A percentile compares a stretch with the other conserved stretches of the same genome.
Evolutionary conservation across 2,329 filamentous ascomycete genomes (phyloP).

Genomic region (Coleophoma cylindrospora): DNA sequence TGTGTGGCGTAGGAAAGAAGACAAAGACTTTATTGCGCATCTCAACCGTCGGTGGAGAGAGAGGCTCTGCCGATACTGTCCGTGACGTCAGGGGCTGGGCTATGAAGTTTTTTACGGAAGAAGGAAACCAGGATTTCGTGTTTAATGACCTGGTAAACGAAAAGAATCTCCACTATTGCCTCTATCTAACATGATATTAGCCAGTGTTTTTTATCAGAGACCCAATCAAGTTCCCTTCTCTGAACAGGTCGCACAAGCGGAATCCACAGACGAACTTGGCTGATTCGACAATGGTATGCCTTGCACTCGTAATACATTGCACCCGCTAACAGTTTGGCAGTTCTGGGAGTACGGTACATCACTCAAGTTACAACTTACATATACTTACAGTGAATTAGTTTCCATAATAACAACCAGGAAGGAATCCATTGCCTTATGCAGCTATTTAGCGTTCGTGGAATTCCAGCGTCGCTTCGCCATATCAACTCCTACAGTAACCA

Average conservation of each 20-base stretch:
- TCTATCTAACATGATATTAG: constrained; percentile 5
- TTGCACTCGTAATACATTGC: too few species aligned
- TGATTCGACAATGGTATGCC: constrained; percentile 26
- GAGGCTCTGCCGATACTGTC: constrained; percentile 37
- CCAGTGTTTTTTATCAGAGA: constrained; percentile 42
- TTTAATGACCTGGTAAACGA: constrained; percentile 26
- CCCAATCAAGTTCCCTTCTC: constrained; percentile 39
- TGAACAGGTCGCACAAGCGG: constrained; percentile 38
- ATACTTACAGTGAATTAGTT: constrained; percentile 4
- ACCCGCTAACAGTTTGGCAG: constrained; percentile 4
- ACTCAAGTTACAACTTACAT: constrained; percentile 3
- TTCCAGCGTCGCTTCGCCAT: constrained; percentile 38
- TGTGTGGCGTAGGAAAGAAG: constrained; percentile 58
- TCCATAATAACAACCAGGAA: constrained; percentile 39
- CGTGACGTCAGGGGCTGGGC: constrained; percentile 40
- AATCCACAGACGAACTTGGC: constrained; percentile 30
- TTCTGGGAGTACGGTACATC: constrained; percentile 5
- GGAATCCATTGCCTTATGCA: constrained; percentile 46
- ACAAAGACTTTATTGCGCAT: constrained; percentile 61
- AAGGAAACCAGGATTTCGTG: constrained; percentile 44
- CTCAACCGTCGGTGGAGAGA: constrained; percentile 38
- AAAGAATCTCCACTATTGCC: neutral
- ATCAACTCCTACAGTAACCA: constrained; percentile 43
- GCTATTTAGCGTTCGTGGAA: constrained; percentile 44
- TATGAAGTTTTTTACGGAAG: constrained; percentile 43